Conservation (phyloP, 148 eudicot genomes). For the Arbutus unedo region DNA sequence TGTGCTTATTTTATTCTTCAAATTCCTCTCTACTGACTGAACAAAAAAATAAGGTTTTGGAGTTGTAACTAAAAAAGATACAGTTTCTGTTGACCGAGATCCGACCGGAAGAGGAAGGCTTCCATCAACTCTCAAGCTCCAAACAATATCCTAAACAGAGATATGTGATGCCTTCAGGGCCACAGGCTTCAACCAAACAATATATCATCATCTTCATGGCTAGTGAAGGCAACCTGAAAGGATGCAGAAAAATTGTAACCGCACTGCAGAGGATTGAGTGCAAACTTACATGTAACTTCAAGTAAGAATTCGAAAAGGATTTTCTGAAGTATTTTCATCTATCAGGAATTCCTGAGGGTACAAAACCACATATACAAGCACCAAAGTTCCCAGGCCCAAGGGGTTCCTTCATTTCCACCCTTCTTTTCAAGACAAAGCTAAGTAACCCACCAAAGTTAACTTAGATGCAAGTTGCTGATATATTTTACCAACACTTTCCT, state of each 20-base stretch:
- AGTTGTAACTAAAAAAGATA: neutral
- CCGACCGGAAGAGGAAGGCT: neutral
- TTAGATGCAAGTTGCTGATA: neutral
- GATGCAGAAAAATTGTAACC: neutral
- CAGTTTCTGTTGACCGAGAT: neutral
- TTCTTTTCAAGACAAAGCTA: neutral
- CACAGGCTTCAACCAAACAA: neutral
- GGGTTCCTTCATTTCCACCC: constrained; percentile 3
- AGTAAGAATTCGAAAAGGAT: neutral
- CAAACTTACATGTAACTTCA: neutral
- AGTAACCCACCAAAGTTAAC: neutral
- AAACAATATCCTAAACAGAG: neutral
- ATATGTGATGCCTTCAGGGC: neutral
- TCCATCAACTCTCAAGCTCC: neutral
- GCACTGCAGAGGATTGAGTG: no score
- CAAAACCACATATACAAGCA: neutral
- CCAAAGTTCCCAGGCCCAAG: neutral
- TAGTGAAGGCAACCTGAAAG: neutral
- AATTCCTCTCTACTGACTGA: constrained; percentile 5
- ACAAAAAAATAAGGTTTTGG: neutral
- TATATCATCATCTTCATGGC: neutral
- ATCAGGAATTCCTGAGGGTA: neutral
- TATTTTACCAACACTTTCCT: neutral
- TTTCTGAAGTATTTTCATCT: neutral
- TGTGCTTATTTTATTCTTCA: neutral